Base-by-base conservation (phyloP, 139 green algal genomes). In the Penium margaritaceum region DNA sequence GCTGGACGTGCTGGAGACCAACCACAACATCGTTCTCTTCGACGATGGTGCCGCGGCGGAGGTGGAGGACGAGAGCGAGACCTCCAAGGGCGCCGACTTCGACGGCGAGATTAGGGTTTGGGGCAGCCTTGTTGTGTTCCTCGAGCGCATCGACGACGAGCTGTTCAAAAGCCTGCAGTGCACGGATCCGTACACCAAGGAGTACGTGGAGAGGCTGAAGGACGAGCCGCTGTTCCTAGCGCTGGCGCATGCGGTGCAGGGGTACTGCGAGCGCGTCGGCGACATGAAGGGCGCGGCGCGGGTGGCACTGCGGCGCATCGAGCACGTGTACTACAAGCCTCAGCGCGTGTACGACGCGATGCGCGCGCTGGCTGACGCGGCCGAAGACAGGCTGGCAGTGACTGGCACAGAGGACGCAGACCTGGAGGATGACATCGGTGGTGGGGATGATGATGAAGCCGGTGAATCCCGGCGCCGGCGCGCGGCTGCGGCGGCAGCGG, bases 311-410 rank as follows among this genome's bases (percentile, higher is more conserved):
- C 85, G 90, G 29, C 84, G 90, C 33, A 78, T 97, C 32, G 94
- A 98, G 85, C 94, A 98, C 85, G 82, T 97, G 3, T 98, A 99
- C 86, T 96, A 93, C 89, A 98, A 98, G 88, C 67, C 72, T 14
- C 67, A 78, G 67, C n/a, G 29, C 54, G 75, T 81, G 29, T 81
- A 81, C 35, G 55, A 75, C 9, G 75, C 75, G 9, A 36, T 84
- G 32, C 34, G 55, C 7, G 67, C 63, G 38, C 66, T 81, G 3
- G 72, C 76, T 19, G 67, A 80, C n/a, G n/a, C n/a, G n/a, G n/a
- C n/a, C n/a, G n/a, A n/a, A n/a, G n/a, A n/a, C n/a, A n/a, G n/a
- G n/a, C n/a, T n/a, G n/a, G n/a, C n/a, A n/a, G n/a, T n/a, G n/a
- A n/a, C n/a, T n/a, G n/a, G n/a, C n/a, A n/a, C n/a, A n/a, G n/a